Base-by-base conservation (phyloP, 169 alveolate species). In the Cyclospora cayetanensis region DNA sequence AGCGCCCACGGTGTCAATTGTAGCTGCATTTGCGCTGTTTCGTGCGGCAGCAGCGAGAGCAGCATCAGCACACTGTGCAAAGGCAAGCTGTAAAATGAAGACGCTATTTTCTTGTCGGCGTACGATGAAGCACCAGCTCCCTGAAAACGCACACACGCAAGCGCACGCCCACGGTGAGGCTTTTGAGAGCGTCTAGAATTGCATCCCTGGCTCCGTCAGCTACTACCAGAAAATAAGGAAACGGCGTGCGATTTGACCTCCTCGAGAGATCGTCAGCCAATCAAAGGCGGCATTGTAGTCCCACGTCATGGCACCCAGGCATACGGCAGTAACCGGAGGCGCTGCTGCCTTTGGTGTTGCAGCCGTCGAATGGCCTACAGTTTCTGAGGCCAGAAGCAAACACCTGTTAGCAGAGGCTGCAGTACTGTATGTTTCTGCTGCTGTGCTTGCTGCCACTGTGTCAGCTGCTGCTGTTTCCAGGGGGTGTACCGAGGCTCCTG, bases 41-140 rank as follows among this genome's bases (percentile, higher is more conserved):
- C 5, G 77, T 0, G 43, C 43, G 77, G 77, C 80, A 31, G 80
- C 52, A 68, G 52, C 76, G 31, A 15, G 20, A 4, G 76, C 76
- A 18, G 76, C 80, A 34, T 4, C 80, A 7, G 80, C 80, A 15
- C 55, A 15, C 15, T 46, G 55, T 15, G 55, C 55, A 9, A 46
- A 46, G 55, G 55, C 5, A 9, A 50, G 80, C 50, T 68, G 80
- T 4, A 34, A 68, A 5, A 34, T 50, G 0, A 2, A 34, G 29
- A 68, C 80, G 29, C 80, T 50, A 25, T 50, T 1, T n/a, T 34
- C 80, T 3, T 11, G 9, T 22, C 35, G 80, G 29, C 37, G 39
- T 50, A 68, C 11, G 20, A 68, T 50, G 80, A 68, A 68, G 43
- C 80, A 68, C 80, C 80, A 68, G 25, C 80, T 68, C 43, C 80